A percentile compares a stretch with the other conserved stretches of the same genome.
Evolutionary conservation across 768 basidiomycete species (phyloP).

Genomic region (Mycena filopes): DNA sequence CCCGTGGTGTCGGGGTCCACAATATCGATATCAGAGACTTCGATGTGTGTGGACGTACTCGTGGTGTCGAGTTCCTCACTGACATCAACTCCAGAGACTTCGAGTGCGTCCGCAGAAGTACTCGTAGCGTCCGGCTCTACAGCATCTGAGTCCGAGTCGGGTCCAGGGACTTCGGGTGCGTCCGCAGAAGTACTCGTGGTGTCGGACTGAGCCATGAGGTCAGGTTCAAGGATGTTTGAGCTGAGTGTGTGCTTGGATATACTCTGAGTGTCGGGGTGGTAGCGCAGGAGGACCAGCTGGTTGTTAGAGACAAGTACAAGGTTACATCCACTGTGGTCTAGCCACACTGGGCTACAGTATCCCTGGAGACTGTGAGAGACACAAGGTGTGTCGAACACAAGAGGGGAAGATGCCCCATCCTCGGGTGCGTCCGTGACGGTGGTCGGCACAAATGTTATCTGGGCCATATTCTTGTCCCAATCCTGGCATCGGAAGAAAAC

Average conservation of each 20-base stretch:
- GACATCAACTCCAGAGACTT: no score
- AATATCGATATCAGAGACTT: no score
- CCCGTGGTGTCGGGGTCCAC: no score
- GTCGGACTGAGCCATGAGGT: no score
- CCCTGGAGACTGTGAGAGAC: background rate
- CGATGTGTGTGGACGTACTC: no score
- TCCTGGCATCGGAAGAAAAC: conserved; percentile 10
- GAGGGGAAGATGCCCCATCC: conserved; percentile 18
- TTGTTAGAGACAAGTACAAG: background rate
- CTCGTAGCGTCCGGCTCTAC: no score
- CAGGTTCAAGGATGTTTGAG: no score
- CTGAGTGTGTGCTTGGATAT: conserved; percentile 10
- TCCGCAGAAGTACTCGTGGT: no score
- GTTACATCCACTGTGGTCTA: conserved; percentile 29
- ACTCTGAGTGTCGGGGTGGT: conserved; percentile 13
- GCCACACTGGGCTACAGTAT: conserved; percentile 11
- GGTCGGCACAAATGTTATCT: conserved; percentile 22
- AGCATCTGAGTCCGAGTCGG: no score
- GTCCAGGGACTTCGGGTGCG: no score
- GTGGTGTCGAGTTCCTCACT: no score
- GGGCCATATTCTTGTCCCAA: background rate
- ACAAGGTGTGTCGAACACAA: conserved; percentile 12
- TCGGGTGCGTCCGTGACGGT: conserved; percentile 9
- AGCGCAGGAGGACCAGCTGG: conserved; percentile 23
- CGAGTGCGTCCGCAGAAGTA: no score